Evolutionary conservation across 352 stramenopile genomes (phyloP).

Genomic region (Phytophthora podocarpi): DNA sequence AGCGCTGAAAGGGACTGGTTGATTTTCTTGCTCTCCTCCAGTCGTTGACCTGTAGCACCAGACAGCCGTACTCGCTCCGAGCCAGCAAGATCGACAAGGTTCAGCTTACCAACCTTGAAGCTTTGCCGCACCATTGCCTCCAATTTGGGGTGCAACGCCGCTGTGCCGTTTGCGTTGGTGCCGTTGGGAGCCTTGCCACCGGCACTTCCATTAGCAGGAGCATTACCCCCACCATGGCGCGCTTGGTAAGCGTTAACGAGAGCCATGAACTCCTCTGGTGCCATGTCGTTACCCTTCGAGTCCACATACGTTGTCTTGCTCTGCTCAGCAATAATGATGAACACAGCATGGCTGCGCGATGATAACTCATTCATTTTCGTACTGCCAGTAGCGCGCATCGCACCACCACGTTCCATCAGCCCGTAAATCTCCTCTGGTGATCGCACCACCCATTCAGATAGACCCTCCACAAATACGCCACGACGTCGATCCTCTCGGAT

Average conservation of each 20-base stretch:
- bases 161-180: slow-evolving; percentile 35
- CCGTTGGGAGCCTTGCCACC: slow-evolving; percentile 18
- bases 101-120: slow-evolving; percentile 95
- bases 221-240: slow-evolving; percentile 38
- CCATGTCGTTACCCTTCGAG: slow-evolving; percentile 75
- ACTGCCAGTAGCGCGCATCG: slow-evolving; percentile 80
- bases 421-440: slow-evolving; percentile 94
- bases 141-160: slow-evolving; percentile 68
- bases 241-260: slow-evolving; percentile 82
- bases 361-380: slow-evolving; percentile 92
- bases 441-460: slow-evolving; percentile 95
- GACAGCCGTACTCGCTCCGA: slow-evolving; percentile 91
- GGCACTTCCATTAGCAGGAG: slow-evolving; percentile 10
- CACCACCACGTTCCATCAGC: slow-evolving; percentile 92
- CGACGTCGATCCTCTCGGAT: slow-evolving; percentile 94
- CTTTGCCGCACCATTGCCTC: slow-evolving; percentile 92
- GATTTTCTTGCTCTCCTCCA: slow-evolving; percentile 95
- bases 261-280: slow-evolving; percentile 83
- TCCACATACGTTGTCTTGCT: slow-evolving; percentile 92
- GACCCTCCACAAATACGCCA: slow-evolving; percentile 94
- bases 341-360: slow-evolving; percentile 91
- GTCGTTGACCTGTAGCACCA: slow-evolving; percentile 82
- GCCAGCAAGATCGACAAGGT: slow-evolving; percentile 93
- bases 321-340: slow-evolving; percentile 95
- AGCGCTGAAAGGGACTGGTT: slow-evolving; percentile 92